Evolutionary conservation across 2,329 filamentous ascomycete species (phyloP).

Genomic region (Neopestalotiopsis sp.): DNA sequence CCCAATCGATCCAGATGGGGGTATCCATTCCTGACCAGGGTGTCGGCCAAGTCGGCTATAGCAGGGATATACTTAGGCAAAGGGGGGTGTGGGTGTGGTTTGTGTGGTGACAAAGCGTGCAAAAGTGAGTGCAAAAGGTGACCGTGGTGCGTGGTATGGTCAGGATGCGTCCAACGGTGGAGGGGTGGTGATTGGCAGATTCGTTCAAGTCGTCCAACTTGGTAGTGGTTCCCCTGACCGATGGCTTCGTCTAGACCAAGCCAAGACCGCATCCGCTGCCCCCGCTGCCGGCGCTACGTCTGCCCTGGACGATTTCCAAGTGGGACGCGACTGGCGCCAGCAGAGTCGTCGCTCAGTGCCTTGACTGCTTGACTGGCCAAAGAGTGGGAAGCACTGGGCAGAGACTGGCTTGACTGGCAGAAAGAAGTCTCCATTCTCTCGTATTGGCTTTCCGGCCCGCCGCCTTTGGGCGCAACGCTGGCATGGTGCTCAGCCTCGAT

Average conservation of each 20-base stretch:
- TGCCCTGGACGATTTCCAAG: neutral
- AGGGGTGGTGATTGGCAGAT: neutral
- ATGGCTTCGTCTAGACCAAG: conserved; percentile 7
- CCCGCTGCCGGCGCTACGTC: conserved; percentile 14
- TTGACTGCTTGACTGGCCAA: neutral
- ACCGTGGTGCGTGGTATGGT: too few relatives aligned
- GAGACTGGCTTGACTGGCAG: neutral
- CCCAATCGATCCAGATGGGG: conserved; percentile 3
- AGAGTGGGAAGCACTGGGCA: neutral
- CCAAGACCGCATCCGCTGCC: conserved; percentile 7
- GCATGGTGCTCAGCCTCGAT: conserved; percentile 12
- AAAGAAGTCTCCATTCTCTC: neutral
- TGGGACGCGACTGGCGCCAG: neutral
- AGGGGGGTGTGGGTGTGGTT: neutral
- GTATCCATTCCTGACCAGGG: conserved; percentile 7
- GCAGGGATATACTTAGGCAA: neutral
- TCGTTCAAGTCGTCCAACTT: neutral
- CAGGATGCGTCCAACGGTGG: neutral
- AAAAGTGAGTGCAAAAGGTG: neutral
- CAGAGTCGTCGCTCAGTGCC: neutral
- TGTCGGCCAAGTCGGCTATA: conserved; percentile 1
- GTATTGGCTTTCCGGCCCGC: conserved; percentile 14
- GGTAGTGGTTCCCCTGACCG: neutral
- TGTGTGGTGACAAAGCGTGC: neutral
- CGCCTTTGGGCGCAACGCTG: neutral